Evolutionary conservation across 148 eudicot genomes (phyloP).

Genomic region (Chenopodium formosanum): DNA sequence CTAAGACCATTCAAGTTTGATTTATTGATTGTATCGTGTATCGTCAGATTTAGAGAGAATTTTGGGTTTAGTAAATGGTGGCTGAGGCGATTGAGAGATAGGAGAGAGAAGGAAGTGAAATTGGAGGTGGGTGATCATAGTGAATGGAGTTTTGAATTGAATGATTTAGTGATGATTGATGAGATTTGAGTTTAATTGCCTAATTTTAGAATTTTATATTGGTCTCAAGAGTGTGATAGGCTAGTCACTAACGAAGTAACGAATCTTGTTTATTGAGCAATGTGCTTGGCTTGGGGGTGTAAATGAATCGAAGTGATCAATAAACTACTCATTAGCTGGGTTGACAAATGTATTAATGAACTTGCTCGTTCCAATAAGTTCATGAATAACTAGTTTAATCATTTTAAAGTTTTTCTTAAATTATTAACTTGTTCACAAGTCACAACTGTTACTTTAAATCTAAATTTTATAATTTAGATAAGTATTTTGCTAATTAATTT

Average conservation of each 20-base stretch:
- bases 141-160: not conserved
- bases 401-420: no score
- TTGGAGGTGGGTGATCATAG: constrained; percentile 9
- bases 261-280: constrained; percentile 17
- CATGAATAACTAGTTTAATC: no score
- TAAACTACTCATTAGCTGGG: no score
- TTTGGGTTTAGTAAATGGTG: constrained; percentile 21
- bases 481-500: no score
- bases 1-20: constrained; percentile 72
- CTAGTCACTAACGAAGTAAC: not conserved
- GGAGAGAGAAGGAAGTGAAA: not conserved
- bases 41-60: constrained; percentile 27
- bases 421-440: no score
- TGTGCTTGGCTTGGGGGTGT: no score
- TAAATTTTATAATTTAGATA: no score
- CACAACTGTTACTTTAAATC: no score
- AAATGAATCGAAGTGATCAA: no score
- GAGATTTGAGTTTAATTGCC: not conserved
- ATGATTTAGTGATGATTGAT: no score
- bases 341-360: no score
- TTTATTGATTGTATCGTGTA: constrained; percentile 43
- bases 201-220: not conserved
- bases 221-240: not conserved
- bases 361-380: no score
- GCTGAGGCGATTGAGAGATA: not conserved